Percentiles rank a stretch among this genome's conserved stretches.
Conservation (phyloP, 2,329 filamentous ascomycete genomes). For the Purpureocillium lavendulum region DNA sequence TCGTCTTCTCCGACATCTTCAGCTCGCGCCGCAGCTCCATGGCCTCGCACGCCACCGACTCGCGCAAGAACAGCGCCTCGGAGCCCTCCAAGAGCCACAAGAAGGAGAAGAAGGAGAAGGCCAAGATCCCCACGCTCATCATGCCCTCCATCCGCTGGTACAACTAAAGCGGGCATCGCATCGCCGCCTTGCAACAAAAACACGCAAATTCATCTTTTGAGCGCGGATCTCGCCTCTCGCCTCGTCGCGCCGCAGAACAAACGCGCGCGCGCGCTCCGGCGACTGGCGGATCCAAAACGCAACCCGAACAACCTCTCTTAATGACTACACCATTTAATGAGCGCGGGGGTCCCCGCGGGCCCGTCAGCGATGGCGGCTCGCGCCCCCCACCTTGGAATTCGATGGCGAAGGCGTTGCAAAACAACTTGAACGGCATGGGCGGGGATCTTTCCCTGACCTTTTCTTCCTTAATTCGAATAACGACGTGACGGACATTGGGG, state of each 20-base stretch:
- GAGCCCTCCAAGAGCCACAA: not conserved
- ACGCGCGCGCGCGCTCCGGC: no score
- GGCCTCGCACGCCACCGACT: not conserved
- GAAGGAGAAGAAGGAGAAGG: constrained; percentile 3
- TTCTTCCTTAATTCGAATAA: not conserved
- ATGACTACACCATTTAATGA: constrained; percentile 1
- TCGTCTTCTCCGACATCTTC: constrained; percentile 6
- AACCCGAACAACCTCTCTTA: not conserved
- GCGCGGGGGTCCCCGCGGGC: not conserved
- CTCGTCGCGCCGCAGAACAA: no score
- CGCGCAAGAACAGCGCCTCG: constrained; percentile 1
- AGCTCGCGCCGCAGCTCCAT: constrained; percentile 4
- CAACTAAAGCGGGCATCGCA: constrained; percentile 3
- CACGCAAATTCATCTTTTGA: no score
- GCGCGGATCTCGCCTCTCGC: no score
- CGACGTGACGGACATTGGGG: not conserved
- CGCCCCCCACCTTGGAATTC: not conserved
- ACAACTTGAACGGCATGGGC: no score
- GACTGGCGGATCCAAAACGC: no score
- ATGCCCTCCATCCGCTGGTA: constrained; percentile 6
- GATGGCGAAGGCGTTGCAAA: not conserved
- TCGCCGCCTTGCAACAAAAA: no score
- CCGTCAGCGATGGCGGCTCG: no score
- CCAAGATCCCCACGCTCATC: constrained; percentile 3
- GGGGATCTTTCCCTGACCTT: not conserved